Base-by-base conservation (phyloP, 441 rosid genomes). In the Aquilaria agallochum region DNA sequence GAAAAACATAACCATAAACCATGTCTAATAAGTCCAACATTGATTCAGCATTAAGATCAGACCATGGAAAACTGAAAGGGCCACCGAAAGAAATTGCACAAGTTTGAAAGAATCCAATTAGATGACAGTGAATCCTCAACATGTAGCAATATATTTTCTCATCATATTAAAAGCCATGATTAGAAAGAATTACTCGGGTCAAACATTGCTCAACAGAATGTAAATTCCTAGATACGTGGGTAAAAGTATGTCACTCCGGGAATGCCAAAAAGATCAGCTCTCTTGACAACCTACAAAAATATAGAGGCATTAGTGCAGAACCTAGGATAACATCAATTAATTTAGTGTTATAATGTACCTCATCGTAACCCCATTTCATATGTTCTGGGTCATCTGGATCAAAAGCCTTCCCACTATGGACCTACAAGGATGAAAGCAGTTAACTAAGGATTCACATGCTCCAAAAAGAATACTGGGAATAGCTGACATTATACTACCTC, bases 221-320 rank as follows among this genome's bases (percentile, higher is more conserved):
- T 20, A 20, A 20, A 20, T 20, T 20, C 27, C 27, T 20, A 20
- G 27, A 55, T 78, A 85, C 99, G 90, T 87, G 96, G 63, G 98
- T 89, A 62, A 89, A n/a, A n/a, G n/a, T n/a, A n/a, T 63, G 96
- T 94, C 67, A 89, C 96, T 61, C 97, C 97, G 2, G 84, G 88
- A 79, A 94, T 89, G 71, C 97, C 89, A 12, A 94, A 94, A 66
- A 94, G 92, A 71, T 91, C 94, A 54, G 92, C 94, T 79, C 95
- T 86, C 83, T 89, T 91, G 56, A 80, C 74, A 72, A 94, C 97
- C 96, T 91, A 75, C 13, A n/a, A 53, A 64, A 64, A 50, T 59
- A 11, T 55, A 47, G 53, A 48, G 71, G 53, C 45, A 67, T 63
- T 32, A 74, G 65, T 71, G 40, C 51, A 63, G 36, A 58, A 53